A percentile compares a stretch with the other conserved stretches of the same genome.
phyloP scores from a whole-genome alignment of 2,329 filamentous ascomycete species.

The Fusarium verticillioides region DNA sequence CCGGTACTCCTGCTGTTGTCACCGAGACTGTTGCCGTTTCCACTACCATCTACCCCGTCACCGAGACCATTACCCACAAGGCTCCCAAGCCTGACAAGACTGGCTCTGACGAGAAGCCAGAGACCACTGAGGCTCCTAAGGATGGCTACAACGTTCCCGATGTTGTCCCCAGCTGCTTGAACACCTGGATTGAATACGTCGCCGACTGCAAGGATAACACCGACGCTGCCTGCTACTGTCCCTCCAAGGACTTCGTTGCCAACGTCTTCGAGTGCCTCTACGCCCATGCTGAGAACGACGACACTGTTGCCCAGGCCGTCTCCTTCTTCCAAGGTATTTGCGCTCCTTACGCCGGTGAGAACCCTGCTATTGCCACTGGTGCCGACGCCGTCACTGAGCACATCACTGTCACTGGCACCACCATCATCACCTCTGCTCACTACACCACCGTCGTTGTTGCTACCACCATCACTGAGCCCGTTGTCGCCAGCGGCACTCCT shows the following conservation, averaged over 20 bases:
- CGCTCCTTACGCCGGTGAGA: constrained; percentile 75
- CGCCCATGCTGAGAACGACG: constrained; percentile 75
- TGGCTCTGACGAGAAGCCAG: constrained; percentile 35
- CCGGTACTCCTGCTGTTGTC: constrained; percentile 36
- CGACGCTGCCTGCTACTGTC: constrained; percentile 88
- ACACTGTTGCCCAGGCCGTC: constrained; percentile 76
- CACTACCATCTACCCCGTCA: constrained; percentile 42
- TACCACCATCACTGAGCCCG: constrained; percentile 61
- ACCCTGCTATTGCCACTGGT: constrained; percentile 87
- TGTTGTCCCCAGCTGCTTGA: constrained; percentile 87
- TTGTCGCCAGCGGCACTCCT: constrained; percentile 60
- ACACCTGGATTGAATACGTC: constrained; percentile 83
- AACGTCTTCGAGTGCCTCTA: constrained; percentile 85
- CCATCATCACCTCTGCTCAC: constrained; percentile 60
- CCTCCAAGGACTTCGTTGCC: constrained; percentile 77
- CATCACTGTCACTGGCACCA: constrained; percentile 64
- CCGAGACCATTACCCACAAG: constrained; percentile 38
- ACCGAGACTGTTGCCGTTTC: constrained; percentile 41
- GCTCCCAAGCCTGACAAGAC: constrained; percentile 35
- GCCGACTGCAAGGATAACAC: constrained; percentile 83
- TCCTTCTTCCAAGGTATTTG: constrained; percentile 93
- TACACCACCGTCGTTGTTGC: constrained; percentile 64
- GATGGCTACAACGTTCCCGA: constrained; percentile 59
- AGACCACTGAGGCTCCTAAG: constrained; percentile 50
- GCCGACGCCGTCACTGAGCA: constrained; percentile 73